Evolutionary conservation across 2,329 filamentous ascomycete species (phyloP).

Genomic region (Sarocladium kiliense): DNA sequence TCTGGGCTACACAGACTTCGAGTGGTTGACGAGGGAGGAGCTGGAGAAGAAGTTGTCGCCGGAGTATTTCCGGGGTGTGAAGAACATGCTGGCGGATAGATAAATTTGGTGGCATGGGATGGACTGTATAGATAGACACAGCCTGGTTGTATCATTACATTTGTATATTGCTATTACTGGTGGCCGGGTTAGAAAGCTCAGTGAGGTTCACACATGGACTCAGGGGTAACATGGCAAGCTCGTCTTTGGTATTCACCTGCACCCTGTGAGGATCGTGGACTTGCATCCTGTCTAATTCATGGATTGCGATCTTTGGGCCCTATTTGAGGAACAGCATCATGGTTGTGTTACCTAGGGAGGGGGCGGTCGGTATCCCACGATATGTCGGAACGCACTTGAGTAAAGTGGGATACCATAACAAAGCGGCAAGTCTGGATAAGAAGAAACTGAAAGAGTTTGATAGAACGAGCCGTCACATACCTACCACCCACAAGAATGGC

Average conservation of each 20-base stretch:
- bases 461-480: too few relatives aligned
- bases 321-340: conserved; percentile 32
- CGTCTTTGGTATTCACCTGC: too few relatives aligned
- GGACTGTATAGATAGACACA: conserved; percentile 11
- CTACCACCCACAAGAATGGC: too few relatives aligned
- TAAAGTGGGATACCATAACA: too few relatives aligned
- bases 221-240: too few relatives aligned
- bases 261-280: too few relatives aligned
- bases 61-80: conserved; percentile 69
- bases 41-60: conserved; percentile 60
- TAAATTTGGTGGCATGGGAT: conserved; percentile 31
- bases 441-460: too few relatives aligned
- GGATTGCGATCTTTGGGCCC: neutral
- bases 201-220: neutral
- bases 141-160: conserved; percentile 13
- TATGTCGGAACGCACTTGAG: too few relatives aligned
- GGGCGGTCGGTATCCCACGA: too few relatives aligned
- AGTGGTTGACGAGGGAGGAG: conserved; percentile 91
- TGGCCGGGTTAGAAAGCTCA: neutral
- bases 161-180: conserved; percentile 8
- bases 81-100: conserved; percentile 78
- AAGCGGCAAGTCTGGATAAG: too few relatives aligned
- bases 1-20: conserved; percentile 74
- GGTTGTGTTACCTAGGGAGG: conserved; percentile 34
- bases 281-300: neutral